These are phyloP conservation scores for Triticum urartu DNA, from an alignment of 176 grass and related monocot genomes.

Conservation along the genomic window DNA sequence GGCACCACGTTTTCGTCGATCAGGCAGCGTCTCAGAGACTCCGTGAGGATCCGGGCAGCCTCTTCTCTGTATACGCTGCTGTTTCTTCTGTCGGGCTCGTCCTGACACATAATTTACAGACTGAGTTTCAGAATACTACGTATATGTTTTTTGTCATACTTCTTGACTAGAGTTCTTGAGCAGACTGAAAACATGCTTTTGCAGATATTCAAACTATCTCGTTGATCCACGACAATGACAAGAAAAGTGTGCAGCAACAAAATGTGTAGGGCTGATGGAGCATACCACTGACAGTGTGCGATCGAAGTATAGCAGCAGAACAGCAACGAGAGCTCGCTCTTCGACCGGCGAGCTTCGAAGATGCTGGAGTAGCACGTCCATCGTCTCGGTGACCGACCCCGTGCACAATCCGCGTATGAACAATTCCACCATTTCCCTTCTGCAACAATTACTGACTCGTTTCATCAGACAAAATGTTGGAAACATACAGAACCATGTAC, in stretches of 20 bases:
- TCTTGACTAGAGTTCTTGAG: too few relatives aligned
- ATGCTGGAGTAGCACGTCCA: constrained; percentile 42
- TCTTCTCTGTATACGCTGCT: constrained; percentile 35
- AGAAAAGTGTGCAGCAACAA: background rate
- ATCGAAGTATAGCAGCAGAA: constrained; percentile 49
- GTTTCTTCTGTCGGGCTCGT: background rate
- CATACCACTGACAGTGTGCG: constrained; percentile 43
- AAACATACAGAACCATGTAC: background rate
- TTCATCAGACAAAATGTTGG: background rate
- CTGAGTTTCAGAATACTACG: background rate
- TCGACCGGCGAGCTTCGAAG: constrained; percentile 32
- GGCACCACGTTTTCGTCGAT: constrained; percentile 35
- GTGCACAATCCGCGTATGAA: constrained; percentile 35
- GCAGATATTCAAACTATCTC: too few relatives aligned
- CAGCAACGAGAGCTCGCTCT: constrained; percentile 39
- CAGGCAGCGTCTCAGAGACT: constrained; percentile 35
- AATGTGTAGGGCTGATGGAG: background rate
- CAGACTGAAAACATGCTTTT: background rate
- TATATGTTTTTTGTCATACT: too few relatives aligned
- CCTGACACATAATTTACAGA: constrained; percentile 17
- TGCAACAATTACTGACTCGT: background rate
- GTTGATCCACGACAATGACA: background rate
- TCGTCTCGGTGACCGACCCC: constrained; percentile 11
- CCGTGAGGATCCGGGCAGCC: constrained; percentile 25
- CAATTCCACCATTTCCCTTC: constrained; percentile 29